A percentile compares a stretch with the other conserved stretches of the same genome.
phyloP scores from a whole-genome alignment of 768 basidiomycete genomes.

The Clitopilus hobsonii region DNA sequence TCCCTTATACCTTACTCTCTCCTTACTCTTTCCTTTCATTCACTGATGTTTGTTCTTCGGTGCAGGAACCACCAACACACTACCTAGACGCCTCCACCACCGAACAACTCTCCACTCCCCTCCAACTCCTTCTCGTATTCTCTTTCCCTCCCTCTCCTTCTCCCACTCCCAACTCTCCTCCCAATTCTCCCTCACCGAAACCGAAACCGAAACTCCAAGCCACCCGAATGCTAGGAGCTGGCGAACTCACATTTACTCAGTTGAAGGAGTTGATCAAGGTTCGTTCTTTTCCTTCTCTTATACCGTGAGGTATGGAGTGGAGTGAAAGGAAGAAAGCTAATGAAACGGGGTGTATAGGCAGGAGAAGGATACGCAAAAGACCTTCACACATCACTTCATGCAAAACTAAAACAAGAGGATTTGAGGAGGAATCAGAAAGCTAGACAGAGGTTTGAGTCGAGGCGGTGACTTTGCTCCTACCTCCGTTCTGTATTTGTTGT shows the following conservation, averaged over 20 bases:
- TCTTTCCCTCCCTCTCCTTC: slow-evolving; percentile 54
- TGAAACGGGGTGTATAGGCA: slow-evolving; percentile 39
- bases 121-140: slow-evolving; percentile 59
- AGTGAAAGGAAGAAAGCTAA: no score
- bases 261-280: slow-evolving; percentile 57
- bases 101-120: slow-evolving; percentile 67
- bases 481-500: no score
- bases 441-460: slow-evolving; percentile 43
- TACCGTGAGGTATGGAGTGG: not conserved
- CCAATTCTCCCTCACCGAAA: slow-evolving; percentile 50
- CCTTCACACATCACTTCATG: slow-evolving; percentile 51
- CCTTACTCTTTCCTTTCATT: not conserved
- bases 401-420: slow-evolving; percentile 64
- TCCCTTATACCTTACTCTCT: not conserved
- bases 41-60: not conserved
- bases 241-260: slow-evolving; percentile 46
- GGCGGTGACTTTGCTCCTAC: slow-evolving; percentile 13
- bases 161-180: slow-evolving; percentile 56
- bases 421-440: slow-evolving; percentile 55
- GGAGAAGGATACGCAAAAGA: slow-evolving; percentile 64
- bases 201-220: slow-evolving; percentile 46
- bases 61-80: slow-evolving; percentile 51
- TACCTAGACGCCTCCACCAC: slow-evolving; percentile 70
- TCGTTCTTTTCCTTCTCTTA: slow-evolving; percentile 6
- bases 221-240: slow-evolving; percentile 59